Evolutionary conservation across 2,329 filamentous ascomycete genomes (phyloP).

Genomic region (Boeremia lycopersici): DNA sequence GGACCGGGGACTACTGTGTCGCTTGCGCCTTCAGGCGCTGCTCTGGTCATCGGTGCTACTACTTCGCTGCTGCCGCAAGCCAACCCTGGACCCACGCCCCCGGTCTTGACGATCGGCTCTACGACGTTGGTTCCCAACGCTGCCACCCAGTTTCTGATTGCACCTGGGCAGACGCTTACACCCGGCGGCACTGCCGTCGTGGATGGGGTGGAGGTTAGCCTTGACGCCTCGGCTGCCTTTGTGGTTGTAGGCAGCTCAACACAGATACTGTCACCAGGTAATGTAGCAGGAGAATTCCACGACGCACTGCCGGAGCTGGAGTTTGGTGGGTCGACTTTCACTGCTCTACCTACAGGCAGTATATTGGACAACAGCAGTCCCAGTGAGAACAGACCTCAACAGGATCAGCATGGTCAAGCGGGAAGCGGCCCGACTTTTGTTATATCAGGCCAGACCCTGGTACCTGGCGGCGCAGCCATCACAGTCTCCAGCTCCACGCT

Average conservation of each 20-base stretch:
- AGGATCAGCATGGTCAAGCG: not conserved
- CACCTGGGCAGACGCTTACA: slow-evolving; percentile 45
- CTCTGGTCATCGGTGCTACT: slow-evolving; percentile 33
- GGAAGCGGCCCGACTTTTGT: slow-evolving; percentile 39
- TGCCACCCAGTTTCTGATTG: slow-evolving; percentile 53
- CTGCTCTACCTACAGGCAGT: slow-evolving; percentile 21
- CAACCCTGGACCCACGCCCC: slow-evolving; percentile 26
- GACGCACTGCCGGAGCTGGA: not conserved
- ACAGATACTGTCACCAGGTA: slow-evolving; percentile 3
- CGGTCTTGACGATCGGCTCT: slow-evolving; percentile 50
- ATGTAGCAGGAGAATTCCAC: not conserved
- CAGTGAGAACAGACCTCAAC: not conserved
- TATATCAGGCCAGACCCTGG: slow-evolving; percentile 48
- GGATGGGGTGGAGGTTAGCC: slow-evolving; percentile 48
- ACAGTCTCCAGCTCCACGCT: slow-evolving; percentile 42
- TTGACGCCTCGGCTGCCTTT: slow-evolving; percentile 48
- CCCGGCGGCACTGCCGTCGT: slow-evolving; percentile 49
- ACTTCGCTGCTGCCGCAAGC: slow-evolving; percentile 34
- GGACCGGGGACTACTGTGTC: slow-evolving; percentile 40
- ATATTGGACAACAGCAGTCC: not conserved
- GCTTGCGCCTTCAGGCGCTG: slow-evolving; percentile 37
- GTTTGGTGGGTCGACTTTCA: slow-evolving; percentile 7
- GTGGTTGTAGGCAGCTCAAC: slow-evolving; percentile 51
- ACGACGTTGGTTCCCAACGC: slow-evolving; percentile 52
- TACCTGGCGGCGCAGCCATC: slow-evolving; percentile 42